Evolutionary conservation across 768 basidiomycete genomes (phyloP).

Genomic region (Gloeostereum incarnatum): DNA sequence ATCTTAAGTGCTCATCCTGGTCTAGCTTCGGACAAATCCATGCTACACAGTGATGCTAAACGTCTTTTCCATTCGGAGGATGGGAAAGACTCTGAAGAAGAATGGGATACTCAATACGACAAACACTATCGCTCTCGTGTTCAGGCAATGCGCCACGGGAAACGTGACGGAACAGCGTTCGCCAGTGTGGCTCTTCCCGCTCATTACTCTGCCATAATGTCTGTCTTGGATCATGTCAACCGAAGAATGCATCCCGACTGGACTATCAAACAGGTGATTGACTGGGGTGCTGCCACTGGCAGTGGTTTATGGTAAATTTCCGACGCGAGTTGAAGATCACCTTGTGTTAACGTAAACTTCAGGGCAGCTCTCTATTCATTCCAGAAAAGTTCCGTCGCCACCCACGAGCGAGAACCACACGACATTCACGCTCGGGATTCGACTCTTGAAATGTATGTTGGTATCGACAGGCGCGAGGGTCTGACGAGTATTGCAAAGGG

Average conservation of each 20-base stretch:
- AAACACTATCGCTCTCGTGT: conserved; percentile 49
- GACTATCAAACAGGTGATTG: conserved; percentile 54
- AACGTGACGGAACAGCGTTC: conserved; percentile 77
- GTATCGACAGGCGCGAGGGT: conserved; percentile 71
- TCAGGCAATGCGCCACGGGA: conserved; percentile 49
- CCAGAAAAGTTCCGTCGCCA: conserved; percentile 24
- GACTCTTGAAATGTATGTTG: conserved; percentile 53
- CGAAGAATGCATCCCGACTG: conserved; percentile 55
- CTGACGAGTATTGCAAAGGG: conserved; percentile 58
- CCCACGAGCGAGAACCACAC: conserved; percentile 15
- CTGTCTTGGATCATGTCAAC: conserved; percentile 64
- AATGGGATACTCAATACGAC: conserved; percentile 51
- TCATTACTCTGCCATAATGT: conserved; percentile 71
- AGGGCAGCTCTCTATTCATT: conserved; percentile 69
- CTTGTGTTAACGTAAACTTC: conserved; percentile 8
- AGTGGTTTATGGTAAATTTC: conserved; percentile 66
- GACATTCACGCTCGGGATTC: conserved; percentile 36
- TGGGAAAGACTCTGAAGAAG: conserved; percentile 17
- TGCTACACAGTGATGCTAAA: conserved; percentile 60
- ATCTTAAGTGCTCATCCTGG: no score
- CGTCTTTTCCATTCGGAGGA: conserved; percentile 49
- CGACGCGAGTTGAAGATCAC: neutral
- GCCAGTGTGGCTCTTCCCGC: conserved; percentile 79
- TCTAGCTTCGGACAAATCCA: conserved; percentile 53
- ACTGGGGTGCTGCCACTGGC: conserved; percentile 81